These are phyloP conservation scores for Albugo laibachii DNA, from an alignment of 352 stramenopile genomes.

Conservation along the genomic window DNA sequence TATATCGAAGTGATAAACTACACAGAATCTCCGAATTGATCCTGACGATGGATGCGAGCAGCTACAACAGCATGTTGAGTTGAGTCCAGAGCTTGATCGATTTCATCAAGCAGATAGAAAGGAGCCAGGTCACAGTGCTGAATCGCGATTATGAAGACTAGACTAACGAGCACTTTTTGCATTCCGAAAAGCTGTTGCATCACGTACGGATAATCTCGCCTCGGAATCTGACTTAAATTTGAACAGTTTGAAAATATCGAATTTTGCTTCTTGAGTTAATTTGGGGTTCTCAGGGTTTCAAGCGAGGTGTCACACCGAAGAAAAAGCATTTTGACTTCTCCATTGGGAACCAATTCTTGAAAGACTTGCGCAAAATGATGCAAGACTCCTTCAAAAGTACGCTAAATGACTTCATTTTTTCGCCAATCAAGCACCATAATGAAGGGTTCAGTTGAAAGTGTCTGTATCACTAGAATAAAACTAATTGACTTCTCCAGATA, in stretches of 20 bases:
- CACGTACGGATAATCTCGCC: conserved; percentile 90
- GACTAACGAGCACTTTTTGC: conserved; percentile 96
- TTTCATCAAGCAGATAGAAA: conserved; percentile 99
- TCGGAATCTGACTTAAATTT: conserved; percentile 96
- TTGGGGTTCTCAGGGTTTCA: conserved; percentile 28
- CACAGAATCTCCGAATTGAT: conserved; percentile 47
- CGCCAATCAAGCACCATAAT: conserved; percentile 86
- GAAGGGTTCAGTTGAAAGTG: too few relatives aligned
- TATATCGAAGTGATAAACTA: conserved; percentile 99
- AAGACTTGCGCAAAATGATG: conserved; percentile 98
- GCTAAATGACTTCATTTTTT: conserved; percentile 97
- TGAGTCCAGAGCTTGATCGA: conserved; percentile 99
- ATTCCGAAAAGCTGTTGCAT: conserved; percentile 98
- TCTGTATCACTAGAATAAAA: too few relatives aligned
- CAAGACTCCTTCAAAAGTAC: conserved; percentile 96
- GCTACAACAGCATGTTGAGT: conserved; percentile 94
- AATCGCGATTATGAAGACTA: conserved; percentile 99
- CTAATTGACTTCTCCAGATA: too few relatives aligned
- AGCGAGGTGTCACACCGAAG: conserved; percentile 62
- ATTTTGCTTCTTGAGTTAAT: conserved; percentile 16
- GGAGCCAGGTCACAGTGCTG: conserved; percentile 95
- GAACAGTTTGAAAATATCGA: conserved; percentile 94
- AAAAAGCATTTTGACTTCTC: conserved; percentile 91
- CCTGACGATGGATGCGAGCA: conserved; percentile 91
- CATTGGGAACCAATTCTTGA: conserved; percentile 92